These are phyloP conservation scores for Acanthamoeba healyi DNA, from an alignment of 208 protist species.

Conservation along the genomic window DNA sequence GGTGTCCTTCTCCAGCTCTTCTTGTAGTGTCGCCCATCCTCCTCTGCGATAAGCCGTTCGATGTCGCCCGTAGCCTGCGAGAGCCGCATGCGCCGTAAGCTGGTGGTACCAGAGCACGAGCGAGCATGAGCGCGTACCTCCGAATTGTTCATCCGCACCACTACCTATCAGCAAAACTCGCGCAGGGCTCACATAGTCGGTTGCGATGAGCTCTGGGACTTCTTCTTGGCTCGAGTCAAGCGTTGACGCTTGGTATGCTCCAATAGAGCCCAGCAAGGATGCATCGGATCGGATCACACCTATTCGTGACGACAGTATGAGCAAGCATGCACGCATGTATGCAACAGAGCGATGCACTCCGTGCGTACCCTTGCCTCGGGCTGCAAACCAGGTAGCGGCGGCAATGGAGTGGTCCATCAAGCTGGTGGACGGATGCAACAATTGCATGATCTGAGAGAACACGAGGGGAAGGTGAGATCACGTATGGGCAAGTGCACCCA, in stretches of 20 bases:
- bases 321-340: too few species aligned
- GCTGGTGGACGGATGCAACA: constrained; percentile 35
- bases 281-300: constrained; percentile 45
- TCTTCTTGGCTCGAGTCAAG: neutral
- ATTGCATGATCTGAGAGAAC: neutral
- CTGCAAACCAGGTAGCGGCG: constrained; percentile 68
- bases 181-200: neutral
- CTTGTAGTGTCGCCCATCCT: constrained; percentile 44
- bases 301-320: too few species aligned
- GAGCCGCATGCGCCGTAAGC: neutral
- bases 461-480: neutral
- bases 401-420: constrained; percentile 73
- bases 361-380: constrained; percentile 36
- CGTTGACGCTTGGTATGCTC: too few species aligned
- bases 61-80: constrained; percentile 67
- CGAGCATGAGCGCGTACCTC: constrained; percentile 22
- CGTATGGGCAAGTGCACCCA: too few species aligned
- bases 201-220: too few species aligned
- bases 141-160: constrained; percentile 72
- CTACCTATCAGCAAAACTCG: constrained; percentile 52
- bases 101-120: too few species aligned
- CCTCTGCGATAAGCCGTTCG: constrained; percentile 29
- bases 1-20: constrained; percentile 75
- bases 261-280: constrained; percentile 2
- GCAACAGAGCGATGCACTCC: too few species aligned